Evolutionary conservation across 2,329 filamentous ascomycete genomes (phyloP), one percentile per base, ranked within the genome.

Genomic region (Apiospora phragmitis): DNA sequence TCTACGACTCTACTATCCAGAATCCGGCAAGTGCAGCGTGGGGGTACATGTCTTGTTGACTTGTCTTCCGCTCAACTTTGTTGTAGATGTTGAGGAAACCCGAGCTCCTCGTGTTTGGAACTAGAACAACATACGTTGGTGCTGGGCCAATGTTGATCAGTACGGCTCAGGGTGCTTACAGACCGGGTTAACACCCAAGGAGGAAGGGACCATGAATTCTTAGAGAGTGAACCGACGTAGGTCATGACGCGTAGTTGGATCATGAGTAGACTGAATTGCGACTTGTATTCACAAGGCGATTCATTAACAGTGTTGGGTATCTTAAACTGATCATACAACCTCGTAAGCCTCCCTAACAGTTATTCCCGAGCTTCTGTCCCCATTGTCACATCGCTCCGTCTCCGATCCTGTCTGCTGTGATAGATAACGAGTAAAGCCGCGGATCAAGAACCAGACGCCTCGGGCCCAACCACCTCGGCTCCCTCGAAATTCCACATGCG

Each of bases 231-330:
- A 62, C 32, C 9, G 32, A 14, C 16, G 29, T 35, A 29, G 51
- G 6, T 59, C 29, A 12, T 55, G 29, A 3, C 29, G 38, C 18
- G 51, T 35, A 59, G 2, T 14, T 59, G 4, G 8, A 24, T n/a
- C 21, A 26, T 49, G 9, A 12, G 9, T 49, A 49, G 11, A 49
- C 47, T 49, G n/a, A 5, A 14, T 14, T 49, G 47, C 11, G 11
- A 47, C 9, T n/a, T 18, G 14, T 55, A 35, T 55, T 55, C 26
- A 29, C 5, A 12, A 35, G 16, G 9, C 29, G 8, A 62, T 62
- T 38, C 55, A 62, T 62, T 62, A 38, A 62, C 32, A 38, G 14
- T 62, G 55, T n/a, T 35, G 55, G 55, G 55, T 62, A 62, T 62
- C 55, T 62, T 62, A 21, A 32, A 62, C 21, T 38, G 32, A 38